A percentile compares a stretch with the other conserved stretches of the same genome.
Evolutionary conservation across 139 green algal genomes (phyloP).

Genomic region (Micractinium conductrix): DNA sequence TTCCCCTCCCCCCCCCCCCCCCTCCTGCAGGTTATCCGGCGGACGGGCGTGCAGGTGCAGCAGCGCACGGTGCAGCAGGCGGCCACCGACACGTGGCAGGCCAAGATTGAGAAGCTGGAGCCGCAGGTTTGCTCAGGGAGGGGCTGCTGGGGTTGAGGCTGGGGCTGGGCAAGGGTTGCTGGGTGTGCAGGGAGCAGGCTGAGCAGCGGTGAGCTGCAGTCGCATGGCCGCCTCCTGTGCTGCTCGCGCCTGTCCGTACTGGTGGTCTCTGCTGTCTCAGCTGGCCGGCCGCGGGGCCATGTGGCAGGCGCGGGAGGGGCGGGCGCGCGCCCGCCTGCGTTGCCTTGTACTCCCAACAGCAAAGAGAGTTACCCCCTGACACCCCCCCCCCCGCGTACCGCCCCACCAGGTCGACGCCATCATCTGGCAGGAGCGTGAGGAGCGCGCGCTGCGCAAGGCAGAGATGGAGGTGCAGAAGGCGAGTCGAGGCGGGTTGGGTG

Average conservation of each 20-base stretch:
- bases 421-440: constrained; percentile 71
- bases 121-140: neutral
- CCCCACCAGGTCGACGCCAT: constrained; percentile 35
- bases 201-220: too few species aligned
- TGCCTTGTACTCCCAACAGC: too few species aligned
- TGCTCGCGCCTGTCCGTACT: too few species aligned
- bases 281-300: too few species aligned
- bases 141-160: neutral
- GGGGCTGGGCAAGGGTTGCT: too few species aligned
- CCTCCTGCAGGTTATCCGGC: constrained; percentile 68
- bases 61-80: constrained; percentile 70
- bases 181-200: too few species aligned
- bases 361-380: too few species aligned
- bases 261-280: too few species aligned
- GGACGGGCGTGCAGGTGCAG: constrained; percentile 65
- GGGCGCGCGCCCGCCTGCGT: too few species aligned
- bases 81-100: constrained; percentile 67
- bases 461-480: constrained; percentile 96
- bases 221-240: too few species aligned
- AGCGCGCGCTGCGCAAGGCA: constrained; percentile 79
- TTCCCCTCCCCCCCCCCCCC: too few species aligned
- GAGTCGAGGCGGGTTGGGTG: neutral
- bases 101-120: constrained; percentile 70
- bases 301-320: too few species aligned
- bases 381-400: neutral